These are phyloP conservation scores for Adenanthera pavonina DNA, from an alignment of 306 rosid genomes.

Conservation along the genomic window DNA sequence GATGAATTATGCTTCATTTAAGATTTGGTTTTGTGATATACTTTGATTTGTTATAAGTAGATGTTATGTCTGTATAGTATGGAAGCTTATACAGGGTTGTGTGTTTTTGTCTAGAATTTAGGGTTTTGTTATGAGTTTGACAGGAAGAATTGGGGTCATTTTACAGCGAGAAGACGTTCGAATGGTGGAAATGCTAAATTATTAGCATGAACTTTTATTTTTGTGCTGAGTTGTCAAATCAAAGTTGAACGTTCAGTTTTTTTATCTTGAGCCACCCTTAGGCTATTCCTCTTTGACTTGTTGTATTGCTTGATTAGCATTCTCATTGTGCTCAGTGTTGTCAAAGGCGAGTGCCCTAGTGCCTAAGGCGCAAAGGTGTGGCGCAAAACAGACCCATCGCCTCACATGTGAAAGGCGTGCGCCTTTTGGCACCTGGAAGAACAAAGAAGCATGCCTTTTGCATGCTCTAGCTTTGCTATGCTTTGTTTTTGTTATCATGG, in stretches of 20 bases:
- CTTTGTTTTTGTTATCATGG: too few species aligned
- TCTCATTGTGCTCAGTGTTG: not conserved
- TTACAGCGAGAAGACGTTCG: conserved; percentile 14
- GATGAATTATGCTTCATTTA: conserved; percentile 5
- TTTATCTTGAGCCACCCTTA: not conserved
- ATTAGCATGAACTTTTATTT: not conserved
- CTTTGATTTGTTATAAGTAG: not conserved
- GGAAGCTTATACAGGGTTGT: conserved; percentile 6
- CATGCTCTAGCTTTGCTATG: too few species aligned
- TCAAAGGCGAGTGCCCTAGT: too few species aligned
- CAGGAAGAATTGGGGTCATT: not conserved
- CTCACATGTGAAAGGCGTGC: too few species aligned
- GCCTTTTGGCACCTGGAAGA: too few species aligned
- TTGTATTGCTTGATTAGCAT: not conserved
- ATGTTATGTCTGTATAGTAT: not conserved
- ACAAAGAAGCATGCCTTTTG: too few species aligned
- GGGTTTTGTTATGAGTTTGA: conserved; percentile 14
- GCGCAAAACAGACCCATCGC: too few species aligned
- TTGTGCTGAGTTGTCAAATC: not conserved
- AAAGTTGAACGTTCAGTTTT: not conserved
- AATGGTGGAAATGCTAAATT: conserved; percentile 12
- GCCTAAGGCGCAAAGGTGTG: too few species aligned
- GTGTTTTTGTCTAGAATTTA: not conserved
- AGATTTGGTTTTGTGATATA: conserved; percentile 10
- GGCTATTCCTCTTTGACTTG: not conserved